phyloP scores from a whole-genome alignment of 768 basidiomycete genomes.

The Lactarius hatsudake region DNA sequence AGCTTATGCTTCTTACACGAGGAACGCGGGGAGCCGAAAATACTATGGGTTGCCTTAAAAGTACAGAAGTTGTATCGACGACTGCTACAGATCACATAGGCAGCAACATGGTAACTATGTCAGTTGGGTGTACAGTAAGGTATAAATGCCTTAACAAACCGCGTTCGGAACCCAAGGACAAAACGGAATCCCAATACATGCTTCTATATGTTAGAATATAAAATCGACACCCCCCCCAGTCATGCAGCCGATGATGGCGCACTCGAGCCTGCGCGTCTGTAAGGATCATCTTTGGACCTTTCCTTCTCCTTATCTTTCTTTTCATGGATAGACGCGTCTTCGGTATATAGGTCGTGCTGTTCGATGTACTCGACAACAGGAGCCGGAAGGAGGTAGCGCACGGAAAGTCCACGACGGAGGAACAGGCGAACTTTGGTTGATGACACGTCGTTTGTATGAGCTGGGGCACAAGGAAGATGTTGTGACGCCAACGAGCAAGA shows the following conservation, averaged over 20 bases:
- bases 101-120: not conserved
- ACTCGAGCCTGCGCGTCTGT: constrained; percentile 11
- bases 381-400: constrained; percentile 87
- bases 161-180: not conserved
- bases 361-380: constrained; percentile 95
- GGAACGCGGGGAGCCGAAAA: not conserved
- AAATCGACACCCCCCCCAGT: not conserved
- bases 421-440: constrained; percentile 89
- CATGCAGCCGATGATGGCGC: constrained; percentile 15
- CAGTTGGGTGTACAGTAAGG: constrained; percentile 2
- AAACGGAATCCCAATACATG: constrained; percentile 2
- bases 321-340: constrained; percentile 45
- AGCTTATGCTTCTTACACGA: not conserved
- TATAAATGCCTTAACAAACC: not conserved
- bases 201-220: constrained; percentile 7
- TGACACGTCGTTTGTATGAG: constrained; percentile 94
- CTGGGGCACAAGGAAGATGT: constrained; percentile 76
- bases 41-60: not conserved
- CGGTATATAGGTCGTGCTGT: constrained; percentile 70
- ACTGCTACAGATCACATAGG: not conserved
- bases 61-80: constrained; percentile 1
- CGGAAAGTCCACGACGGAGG: constrained; percentile 73
- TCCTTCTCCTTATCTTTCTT: constrained; percentile 40
- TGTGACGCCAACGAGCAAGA: constrained; percentile 31
- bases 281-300: constrained; percentile 10